A percentile compares a stretch with the other conserved stretches of the same genome.
phyloP scores from a whole-genome alignment of 2,329 filamentous ascomycete genomes.

The Ophiostoma tasmaniense region DNA sequence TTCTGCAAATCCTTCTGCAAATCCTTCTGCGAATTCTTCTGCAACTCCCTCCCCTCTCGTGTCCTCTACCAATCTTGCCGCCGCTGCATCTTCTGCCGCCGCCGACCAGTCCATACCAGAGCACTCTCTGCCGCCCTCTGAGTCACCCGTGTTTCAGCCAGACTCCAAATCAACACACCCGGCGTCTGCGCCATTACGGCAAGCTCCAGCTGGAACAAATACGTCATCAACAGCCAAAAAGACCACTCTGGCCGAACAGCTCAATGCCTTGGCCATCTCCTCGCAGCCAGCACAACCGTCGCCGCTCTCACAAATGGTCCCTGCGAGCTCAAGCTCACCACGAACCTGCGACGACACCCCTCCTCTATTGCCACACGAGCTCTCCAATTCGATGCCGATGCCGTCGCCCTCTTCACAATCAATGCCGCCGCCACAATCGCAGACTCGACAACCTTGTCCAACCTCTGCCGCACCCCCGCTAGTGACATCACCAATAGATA shows the following conservation, averaged over 20 bases:
- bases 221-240: constrained; percentile 1
- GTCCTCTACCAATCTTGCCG: constrained; percentile 6
- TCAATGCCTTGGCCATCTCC: background rate
- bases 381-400: background rate
- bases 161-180: background rate
- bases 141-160: background rate
- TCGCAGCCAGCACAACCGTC: background rate
- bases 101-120: background rate
- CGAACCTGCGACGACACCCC: background rate
- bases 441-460: background rate
- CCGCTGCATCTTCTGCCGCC: background rate
- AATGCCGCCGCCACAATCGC: background rate
- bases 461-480: background rate
- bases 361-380: background rate
- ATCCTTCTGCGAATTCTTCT: constrained; percentile 10
- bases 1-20: constrained; percentile 22
- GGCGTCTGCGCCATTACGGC: background rate
- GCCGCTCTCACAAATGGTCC: constrained; percentile 3
- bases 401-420: background rate
- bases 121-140: background rate
- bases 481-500: background rate
- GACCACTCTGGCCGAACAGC: background rate
- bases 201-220: background rate
- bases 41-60: constrained; percentile 25
- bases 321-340: background rate